phyloP scores from a whole-genome alignment of 73 alveolate species.

The Blepharisma japonicum region DNA sequence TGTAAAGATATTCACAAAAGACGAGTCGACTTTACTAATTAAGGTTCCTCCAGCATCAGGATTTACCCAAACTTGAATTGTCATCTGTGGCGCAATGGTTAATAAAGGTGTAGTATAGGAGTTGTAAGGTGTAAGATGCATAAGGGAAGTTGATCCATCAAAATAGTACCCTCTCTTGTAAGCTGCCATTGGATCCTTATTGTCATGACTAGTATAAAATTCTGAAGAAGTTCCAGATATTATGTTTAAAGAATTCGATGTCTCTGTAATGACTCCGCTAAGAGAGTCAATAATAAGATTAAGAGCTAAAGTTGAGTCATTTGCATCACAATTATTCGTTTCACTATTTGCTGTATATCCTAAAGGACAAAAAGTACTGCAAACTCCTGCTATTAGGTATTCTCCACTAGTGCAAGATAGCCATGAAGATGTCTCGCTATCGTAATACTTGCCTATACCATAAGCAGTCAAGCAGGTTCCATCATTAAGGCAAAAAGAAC shows the following conservation, averaged over 20 bases:
- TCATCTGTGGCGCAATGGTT: neutral
- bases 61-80: neutral
- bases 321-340: neutral
- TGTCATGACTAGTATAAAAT: neutral
- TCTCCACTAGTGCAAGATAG: neutral
- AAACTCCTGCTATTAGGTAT: neutral
- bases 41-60: too few species aligned
- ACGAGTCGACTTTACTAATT: too few species aligned
- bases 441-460: neutral
- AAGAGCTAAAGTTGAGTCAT: neutral
- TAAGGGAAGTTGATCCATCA: neutral
- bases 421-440: neutral
- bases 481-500: neutral
- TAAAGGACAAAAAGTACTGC: neutral
- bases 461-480: too few species aligned
- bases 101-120: neutral
- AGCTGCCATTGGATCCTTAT: conserved; percentile 12
- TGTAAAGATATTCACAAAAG: too few species aligned
- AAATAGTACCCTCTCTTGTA: conserved; percentile 6
- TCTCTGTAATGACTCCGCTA: neutral
- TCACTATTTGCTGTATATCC: neutral
- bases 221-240: neutral
- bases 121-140: neutral
- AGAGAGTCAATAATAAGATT: neutral
- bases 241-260: neutral